Evolutionary conservation across 1,284 basidiomycete genomes (phyloP).

Genomic region (Pseudozyma tsukubaensis): DNA sequence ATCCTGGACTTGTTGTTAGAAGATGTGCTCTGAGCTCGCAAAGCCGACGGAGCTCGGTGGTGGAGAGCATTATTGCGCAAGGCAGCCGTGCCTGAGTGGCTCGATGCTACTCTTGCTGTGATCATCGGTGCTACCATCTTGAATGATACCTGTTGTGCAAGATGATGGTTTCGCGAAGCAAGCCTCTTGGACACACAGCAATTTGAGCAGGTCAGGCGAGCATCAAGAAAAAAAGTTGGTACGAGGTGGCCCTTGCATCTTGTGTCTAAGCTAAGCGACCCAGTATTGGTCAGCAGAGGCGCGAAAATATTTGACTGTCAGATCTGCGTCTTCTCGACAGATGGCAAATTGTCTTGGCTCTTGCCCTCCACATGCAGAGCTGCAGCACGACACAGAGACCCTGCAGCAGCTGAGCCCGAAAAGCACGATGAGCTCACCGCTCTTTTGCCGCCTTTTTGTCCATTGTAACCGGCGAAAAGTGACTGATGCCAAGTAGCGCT

Average conservation of each 20-base stretch:
- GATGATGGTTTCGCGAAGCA: conserved; percentile 1
- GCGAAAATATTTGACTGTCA: not conserved
- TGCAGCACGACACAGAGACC: conserved; percentile 38
- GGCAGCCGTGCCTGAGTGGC: conserved; percentile 12
- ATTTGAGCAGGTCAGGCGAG: not conserved
- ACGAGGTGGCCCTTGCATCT: conserved; percentile 31
- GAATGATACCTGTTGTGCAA: not conserved
- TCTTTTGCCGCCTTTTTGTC: not conserved
- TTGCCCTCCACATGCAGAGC: conserved; percentile 29
- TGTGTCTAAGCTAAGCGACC: conserved; percentile 32
- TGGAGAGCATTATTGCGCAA: conserved; percentile 5
- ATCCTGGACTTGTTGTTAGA: conserved; percentile 9
- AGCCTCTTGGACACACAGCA: too few relatives aligned
- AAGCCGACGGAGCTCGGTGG: conserved; percentile 5
- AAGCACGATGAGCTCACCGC: conserved; percentile 45
- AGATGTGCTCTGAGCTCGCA: conserved; percentile 26
- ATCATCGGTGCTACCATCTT: conserved; percentile 22
- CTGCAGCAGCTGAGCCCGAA: conserved; percentile 18
- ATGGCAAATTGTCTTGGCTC: not conserved
- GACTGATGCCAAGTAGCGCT: conserved; percentile 8
- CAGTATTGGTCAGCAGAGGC: conserved; percentile 32
- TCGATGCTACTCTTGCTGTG: conserved; percentile 11
- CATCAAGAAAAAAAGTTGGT: conserved; percentile 4
- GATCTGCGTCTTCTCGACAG: not conserved
- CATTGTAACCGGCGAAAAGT: conserved; percentile 3